These are phyloP conservation scores for Cytospora schulzeri DNA, from an alignment of 2,329 filamentous ascomycete species.

Conservation along the genomic window DNA sequence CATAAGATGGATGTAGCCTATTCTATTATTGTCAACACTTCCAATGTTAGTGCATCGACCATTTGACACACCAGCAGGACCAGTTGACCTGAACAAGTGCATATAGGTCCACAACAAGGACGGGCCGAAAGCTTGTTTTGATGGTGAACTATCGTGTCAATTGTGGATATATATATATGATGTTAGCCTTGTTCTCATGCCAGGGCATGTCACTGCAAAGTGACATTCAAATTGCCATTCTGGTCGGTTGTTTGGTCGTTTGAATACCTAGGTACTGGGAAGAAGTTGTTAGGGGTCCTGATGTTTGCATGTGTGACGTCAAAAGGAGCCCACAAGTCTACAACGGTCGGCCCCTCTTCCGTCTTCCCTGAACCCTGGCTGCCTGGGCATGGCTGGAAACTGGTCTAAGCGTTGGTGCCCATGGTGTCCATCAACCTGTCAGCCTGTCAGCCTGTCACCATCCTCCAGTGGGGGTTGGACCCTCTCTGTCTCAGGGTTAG, in stretches of 20 bases:
- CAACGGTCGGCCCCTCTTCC: not conserved
- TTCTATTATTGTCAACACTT: not conserved
- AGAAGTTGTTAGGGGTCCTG: not conserved
- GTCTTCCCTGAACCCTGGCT: too few species aligned
- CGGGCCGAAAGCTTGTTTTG: not conserved
- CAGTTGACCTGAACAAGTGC: too few species aligned
- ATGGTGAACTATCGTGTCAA: too few species aligned
- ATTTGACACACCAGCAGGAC: too few species aligned
- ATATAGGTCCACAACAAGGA: not conserved
- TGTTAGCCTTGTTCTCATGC: not conserved
- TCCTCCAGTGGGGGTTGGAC: too few species aligned
- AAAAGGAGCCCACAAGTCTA: not conserved
- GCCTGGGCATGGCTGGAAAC: too few species aligned
- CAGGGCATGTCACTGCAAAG: not conserved
- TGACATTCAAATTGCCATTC: not conserved
- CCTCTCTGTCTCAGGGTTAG: too few species aligned
- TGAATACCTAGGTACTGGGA: too few species aligned
- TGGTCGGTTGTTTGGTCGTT: not conserved
- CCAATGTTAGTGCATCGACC: not conserved
- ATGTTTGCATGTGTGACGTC: not conserved
- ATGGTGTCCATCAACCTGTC: too few species aligned
- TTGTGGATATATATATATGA: too few species aligned
- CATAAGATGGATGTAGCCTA: not conserved
- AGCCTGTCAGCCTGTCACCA: too few species aligned
- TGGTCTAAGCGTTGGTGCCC: not conserved